Conservation (phyloP, 768 basidiomycete genomes). For the Lentinula sp. region DNA sequence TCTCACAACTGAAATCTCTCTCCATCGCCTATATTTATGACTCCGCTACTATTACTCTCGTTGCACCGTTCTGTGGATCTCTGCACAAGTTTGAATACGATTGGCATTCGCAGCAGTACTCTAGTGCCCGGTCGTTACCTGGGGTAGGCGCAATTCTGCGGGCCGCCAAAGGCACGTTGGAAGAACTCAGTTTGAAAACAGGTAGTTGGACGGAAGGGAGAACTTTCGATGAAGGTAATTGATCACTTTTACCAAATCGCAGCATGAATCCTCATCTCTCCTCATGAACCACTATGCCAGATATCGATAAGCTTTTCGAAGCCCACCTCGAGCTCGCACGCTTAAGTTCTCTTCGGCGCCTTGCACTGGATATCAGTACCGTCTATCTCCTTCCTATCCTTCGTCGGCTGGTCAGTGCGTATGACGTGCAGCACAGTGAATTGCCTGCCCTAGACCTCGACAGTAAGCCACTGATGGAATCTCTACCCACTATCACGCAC, state of each 20-base stretch:
- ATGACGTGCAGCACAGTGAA: not conserved
- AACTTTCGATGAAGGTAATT: not conserved
- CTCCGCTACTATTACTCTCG: not conserved
- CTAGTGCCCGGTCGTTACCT: conserved; percentile 2
- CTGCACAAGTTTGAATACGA: conserved; percentile 2
- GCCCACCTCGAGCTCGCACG: not conserved
- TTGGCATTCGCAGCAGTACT: conserved; percentile 4
- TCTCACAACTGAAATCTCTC: not conserved
- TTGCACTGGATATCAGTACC: not conserved
- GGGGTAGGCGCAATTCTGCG: conserved; percentile 1
- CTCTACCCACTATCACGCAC: not conserved
- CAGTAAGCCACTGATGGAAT: too few species aligned
- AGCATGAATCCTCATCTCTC: not conserved
- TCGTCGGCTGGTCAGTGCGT: not conserved
- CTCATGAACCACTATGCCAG: not conserved
- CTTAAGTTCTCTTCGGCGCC: not conserved
- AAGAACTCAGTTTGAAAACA: not conserved
- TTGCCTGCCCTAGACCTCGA: not conserved
- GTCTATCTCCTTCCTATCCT: not conserved
- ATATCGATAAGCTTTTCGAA: not conserved
- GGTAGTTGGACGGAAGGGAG: not conserved
- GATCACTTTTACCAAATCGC: not conserved
- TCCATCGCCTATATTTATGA: not conserved
- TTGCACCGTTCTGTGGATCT: not conserved
- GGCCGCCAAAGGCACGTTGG: not conserved